These are phyloP conservation scores for Corymbia citriodora DNA, from an alignment of 441 rosid genomes.

Conservation along the genomic window DNA sequence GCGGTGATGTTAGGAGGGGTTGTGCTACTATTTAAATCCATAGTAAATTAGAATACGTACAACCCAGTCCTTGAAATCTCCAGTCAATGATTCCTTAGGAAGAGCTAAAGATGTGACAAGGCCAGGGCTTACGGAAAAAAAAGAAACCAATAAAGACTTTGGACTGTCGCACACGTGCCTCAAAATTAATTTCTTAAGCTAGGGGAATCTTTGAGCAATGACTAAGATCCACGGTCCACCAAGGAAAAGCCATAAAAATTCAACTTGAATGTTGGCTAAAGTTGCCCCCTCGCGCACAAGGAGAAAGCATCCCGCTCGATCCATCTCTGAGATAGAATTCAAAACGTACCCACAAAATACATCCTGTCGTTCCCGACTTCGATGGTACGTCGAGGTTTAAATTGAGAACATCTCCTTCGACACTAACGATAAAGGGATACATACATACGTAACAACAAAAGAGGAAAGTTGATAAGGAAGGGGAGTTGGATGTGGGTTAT, in stretches of 20 bases:
- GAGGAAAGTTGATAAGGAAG: not conserved
- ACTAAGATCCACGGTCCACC: not conserved
- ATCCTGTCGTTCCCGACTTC: not conserved
- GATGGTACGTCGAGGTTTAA: accelerated
- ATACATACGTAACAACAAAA: not conserved
- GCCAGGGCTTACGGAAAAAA: not conserved
- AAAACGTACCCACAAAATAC: not conserved
- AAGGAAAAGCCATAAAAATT: not conserved
- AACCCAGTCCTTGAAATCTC: not conserved
- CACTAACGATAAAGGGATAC: not conserved
- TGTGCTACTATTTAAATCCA: not conserved
- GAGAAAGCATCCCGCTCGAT: not conserved
- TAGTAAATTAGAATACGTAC: not conserved
- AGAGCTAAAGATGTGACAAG: not conserved
- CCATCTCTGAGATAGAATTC: not conserved
- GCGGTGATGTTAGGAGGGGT: not conserved
- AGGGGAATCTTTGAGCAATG: not conserved
- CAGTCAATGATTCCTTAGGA: not conserved
- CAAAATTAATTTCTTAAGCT: not conserved
- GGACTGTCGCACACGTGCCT: not conserved
- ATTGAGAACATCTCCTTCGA: not conserved
- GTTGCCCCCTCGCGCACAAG: not conserved
- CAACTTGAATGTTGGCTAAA: not conserved
- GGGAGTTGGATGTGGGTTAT: not conserved
- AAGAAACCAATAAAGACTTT: not conserved